phyloP scores from a whole-genome alignment of 345 rosid genomes.

The Pseudoturritis turrita region DNA sequence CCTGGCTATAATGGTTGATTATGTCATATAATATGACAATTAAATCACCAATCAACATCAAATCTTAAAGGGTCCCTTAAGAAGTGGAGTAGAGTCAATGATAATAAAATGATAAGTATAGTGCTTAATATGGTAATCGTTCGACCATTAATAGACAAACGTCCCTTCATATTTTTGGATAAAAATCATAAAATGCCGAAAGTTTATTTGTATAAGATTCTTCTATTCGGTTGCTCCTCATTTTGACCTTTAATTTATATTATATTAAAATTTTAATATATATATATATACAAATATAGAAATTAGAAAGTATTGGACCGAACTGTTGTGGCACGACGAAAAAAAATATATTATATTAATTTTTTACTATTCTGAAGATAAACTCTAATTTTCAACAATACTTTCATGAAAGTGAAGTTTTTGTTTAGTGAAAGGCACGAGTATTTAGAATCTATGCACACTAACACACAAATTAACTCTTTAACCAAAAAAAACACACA shows the following conservation, averaged over 20 bases:
- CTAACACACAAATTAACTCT: too few species aligned
- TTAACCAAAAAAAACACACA: too few species aligned
- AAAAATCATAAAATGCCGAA: slow-evolving; percentile 19
- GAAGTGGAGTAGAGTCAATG: slow-evolving; percentile 24
- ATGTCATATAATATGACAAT: slow-evolving; percentile 14
- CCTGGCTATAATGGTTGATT: slow-evolving; percentile 5
- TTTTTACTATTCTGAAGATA: background rate
- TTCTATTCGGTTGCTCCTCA: background rate
- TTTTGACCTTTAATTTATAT: slow-evolving; percentile 4
- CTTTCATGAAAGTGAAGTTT: background rate
- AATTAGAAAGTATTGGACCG: too few species aligned
- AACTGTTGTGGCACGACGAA: too few species aligned
- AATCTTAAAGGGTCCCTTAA: slow-evolving; percentile 3
- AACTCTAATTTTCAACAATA: background rate
- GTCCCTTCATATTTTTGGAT: slow-evolving; percentile 11
- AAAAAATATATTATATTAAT: too few species aligned
- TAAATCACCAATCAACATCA: slow-evolving; percentile 11
- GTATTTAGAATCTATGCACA: too few species aligned
- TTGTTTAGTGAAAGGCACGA: background rate
- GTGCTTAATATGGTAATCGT: slow-evolving; percentile 22
- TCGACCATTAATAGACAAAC: slow-evolving; percentile 17
- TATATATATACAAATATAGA: too few species aligned
- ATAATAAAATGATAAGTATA: background rate
- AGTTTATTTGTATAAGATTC: background rate
- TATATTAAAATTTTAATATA: too few species aligned